Evolutionary conservation across 106 monocot species (phyloP), one percentile per base, ranked within the genome.

Genomic region (Alisma plantagoaquatica): DNA sequence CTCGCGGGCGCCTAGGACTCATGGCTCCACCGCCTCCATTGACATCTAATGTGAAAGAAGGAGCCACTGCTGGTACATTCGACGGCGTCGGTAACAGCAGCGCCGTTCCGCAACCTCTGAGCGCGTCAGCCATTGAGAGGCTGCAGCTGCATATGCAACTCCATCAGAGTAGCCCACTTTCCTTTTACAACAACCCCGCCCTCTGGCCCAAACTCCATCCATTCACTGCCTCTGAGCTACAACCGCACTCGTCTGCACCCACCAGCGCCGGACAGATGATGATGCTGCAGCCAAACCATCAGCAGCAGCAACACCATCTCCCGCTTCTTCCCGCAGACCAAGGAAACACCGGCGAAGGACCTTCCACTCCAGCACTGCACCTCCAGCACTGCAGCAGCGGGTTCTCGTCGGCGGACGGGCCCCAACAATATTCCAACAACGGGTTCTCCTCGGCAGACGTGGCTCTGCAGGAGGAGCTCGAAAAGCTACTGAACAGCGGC

Each of bases 101-200:
- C n/a, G n/a, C n/a, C n/a, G n/a, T n/a, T n/a, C n/a, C n/a, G n/a
- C n/a, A n/a, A n/a, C n/a, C n/a, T 41, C 41, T 75, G 29, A 72
- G 69, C n/a, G 22, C 78, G 12, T 57, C 84, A 3, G 78, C 78
- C 0, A 21, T 75, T 3, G 84, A 75, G 27, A 78, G 78, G 53
- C 49, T 79, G 65, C 84, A 78, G 28, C 78, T 84, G 26, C 74
- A 78, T 44, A 65, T 75, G 71, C 64, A 73, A 23, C 69, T 79
- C 24, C 70, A 71, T 16, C 62, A 65, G 27, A 23, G 44, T 15
- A 51, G 27, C 26, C 58, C 70, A 43, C 68, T 59, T 53, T 64
- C 71, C 47, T 77, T 74, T 59, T 75, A 68, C 56, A 67, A 65
- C 53, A 61, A 64, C 47, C 62, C 81, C 1, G 38, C 56, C 14